phyloP scores from a whole-genome alignment of 2,329 filamentous ascomycete species.

The Nemania bipapillata region DNA sequence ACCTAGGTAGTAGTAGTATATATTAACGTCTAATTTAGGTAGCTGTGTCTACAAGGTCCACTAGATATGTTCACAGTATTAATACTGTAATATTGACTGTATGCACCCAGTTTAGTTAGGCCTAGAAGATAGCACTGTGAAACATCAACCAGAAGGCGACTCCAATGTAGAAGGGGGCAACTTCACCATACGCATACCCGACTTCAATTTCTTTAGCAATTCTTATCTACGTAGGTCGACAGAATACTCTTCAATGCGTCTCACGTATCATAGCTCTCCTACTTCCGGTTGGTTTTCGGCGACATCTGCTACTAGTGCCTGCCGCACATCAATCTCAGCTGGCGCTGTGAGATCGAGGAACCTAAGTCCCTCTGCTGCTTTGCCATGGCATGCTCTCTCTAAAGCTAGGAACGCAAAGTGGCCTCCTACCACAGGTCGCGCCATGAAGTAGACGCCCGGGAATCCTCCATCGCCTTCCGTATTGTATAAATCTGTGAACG shows the following conservation, averaged over 20 bases:
- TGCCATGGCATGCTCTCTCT: slow-evolving; percentile 79
- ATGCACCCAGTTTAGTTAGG: not conserved
- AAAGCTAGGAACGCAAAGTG: slow-evolving; percentile 88
- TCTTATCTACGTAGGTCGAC: not conserved
- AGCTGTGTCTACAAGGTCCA: too few species aligned
- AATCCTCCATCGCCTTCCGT: slow-evolving; percentile 82
- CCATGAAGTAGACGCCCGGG: slow-evolving; percentile 79
- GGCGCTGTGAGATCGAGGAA: slow-evolving; percentile 59
- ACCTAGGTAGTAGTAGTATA: too few species aligned
- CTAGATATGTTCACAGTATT: not conserved
- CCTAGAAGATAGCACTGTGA: not conserved
- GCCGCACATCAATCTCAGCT: slow-evolving; percentile 51
- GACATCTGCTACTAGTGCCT: slow-evolving; percentile 48
- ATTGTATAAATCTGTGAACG: slow-evolving; percentile 83
- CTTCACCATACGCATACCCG: not conserved
- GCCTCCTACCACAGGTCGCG: slow-evolving; percentile 82
- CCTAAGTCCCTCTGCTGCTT: slow-evolving; percentile 67
- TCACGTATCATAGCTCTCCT: slow-evolving; percentile 45
- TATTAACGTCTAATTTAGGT: too few species aligned
- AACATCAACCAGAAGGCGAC: not conserved
- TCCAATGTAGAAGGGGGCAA: not conserved
- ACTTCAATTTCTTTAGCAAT: not conserved
- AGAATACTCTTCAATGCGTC: not conserved
- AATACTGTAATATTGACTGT: not conserved
- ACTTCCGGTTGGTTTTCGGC: slow-evolving; percentile 39